These are phyloP conservation scores for Salvia rosmarinus DNA, from an alignment of 257 asterid species.

Conservation along the genomic window DNA sequence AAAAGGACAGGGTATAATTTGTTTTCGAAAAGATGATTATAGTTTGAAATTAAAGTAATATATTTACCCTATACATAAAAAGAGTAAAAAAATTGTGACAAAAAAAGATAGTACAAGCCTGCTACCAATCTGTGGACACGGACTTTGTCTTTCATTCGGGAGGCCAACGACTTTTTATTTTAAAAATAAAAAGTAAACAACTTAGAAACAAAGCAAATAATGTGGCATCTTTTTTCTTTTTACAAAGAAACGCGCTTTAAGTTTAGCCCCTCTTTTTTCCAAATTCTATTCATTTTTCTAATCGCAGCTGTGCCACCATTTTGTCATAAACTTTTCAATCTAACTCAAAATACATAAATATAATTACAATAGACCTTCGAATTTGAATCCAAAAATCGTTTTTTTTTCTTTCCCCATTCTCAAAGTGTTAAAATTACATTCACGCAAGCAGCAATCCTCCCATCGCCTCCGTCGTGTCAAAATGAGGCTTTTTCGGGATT, in stretches of 20 bases:
- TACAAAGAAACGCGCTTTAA: constrained; percentile 31
- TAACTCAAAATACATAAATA: too few species aligned
- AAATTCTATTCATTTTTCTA: not conserved
- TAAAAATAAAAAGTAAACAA: not conserved
- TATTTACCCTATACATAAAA: not conserved
- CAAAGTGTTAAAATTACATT: constrained; percentile 37
- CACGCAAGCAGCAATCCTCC: constrained; percentile 11
- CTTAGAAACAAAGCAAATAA: not conserved
- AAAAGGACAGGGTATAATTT: too few species aligned
- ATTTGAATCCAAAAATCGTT: constrained; percentile 3
- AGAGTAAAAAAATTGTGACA: not conserved
- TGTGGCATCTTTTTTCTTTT: not conserved
- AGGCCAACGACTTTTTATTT: constrained; percentile 13
- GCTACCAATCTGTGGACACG: constrained; percentile 17
- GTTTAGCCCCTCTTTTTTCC: constrained; percentile 20
- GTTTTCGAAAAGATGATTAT: too few species aligned
- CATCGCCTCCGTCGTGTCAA: constrained; percentile 40
- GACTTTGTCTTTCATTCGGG: constrained; percentile 22
- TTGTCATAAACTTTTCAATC: not conserved
- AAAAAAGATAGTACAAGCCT: not conserved
- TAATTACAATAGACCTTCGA: too few species aligned
- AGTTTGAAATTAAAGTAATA: too few species aligned
- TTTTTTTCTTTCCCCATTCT: constrained; percentile 11
- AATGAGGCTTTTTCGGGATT: constrained; percentile 29
- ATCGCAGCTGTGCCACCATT: constrained; percentile 3